Evolutionary conservation across 805 yeast genomes (phyloP).

Genomic region (Candida easanensis): DNA sequence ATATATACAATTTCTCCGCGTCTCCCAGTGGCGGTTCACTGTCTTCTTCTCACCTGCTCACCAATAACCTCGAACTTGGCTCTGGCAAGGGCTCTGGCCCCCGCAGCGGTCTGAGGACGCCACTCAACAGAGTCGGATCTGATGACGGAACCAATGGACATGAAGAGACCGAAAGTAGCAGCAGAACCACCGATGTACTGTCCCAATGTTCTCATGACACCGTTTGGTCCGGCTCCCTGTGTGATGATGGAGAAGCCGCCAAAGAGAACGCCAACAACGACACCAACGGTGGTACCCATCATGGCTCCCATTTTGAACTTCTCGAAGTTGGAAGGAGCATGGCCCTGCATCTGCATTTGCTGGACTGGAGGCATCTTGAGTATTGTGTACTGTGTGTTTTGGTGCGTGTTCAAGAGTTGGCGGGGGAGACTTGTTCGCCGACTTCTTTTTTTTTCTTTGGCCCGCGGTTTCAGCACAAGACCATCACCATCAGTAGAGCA

Average conservation of each 20-base stretch:
- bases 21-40: no score
- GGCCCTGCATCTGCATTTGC: slow-evolving; percentile 50
- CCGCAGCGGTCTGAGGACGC: slow-evolving; percentile 32
- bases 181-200: slow-evolving; percentile 96
- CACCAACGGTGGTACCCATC: slow-evolving; percentile 87
- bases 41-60: slow-evolving; percentile 22
- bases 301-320: slow-evolving; percentile 98
- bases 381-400: no score
- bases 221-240: slow-evolving; percentile 98
- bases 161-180: slow-evolving; percentile 92
- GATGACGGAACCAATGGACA: slow-evolving; percentile 93
- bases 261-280: slow-evolving; percentile 89
- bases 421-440: no score
- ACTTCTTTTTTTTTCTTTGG: neutral
- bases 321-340: slow-evolving; percentile 84
- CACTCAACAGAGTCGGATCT: slow-evolving; percentile 56
- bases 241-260: slow-evolving; percentile 91
- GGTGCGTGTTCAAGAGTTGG: neutral
- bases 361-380: slow-evolving; percentile 51
- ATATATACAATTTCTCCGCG: no score
- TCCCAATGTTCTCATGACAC: slow-evolving; percentile 93
- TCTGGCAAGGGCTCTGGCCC: slow-evolving; percentile 40
- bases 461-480: no score
- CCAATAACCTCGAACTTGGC: slow-evolving; percentile 35
- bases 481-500: no score